Percentiles rank a stretch among this genome's conserved stretches.
These are phyloP conservation scores for Plasmodium adleri DNA, from an alignment of 169 alveolate species.

Conservation along the genomic window DNA sequence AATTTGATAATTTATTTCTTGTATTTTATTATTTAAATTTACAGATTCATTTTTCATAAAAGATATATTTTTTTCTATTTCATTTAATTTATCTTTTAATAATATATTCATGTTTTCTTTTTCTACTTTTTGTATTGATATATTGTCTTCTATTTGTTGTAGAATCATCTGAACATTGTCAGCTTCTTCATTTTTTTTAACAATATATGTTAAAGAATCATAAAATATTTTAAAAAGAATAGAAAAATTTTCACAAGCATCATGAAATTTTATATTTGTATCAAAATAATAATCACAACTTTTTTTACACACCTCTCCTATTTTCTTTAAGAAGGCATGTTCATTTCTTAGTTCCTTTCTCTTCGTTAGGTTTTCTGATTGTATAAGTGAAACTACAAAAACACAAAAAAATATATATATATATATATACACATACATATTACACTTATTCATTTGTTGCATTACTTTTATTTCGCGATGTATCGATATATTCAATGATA, in stretches of 20 bases:
- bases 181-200: slow-evolving; percentile 26
- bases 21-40: slow-evolving; percentile 49
- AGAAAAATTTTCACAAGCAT: slow-evolving; percentile 51
- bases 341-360: slow-evolving; percentile 40
- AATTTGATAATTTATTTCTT: slow-evolving; percentile 70
- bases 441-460: neutral
- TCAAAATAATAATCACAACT: slow-evolving; percentile 66
- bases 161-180: slow-evolving; percentile 15
- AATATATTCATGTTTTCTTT: slow-evolving; percentile 6
- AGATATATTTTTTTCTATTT: slow-evolving; percentile 9
- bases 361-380: slow-evolving; percentile 63
- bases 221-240: slow-evolving; percentile 45
- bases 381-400: slow-evolving; percentile 24
- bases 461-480: slow-evolving; percentile 35
- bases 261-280: slow-evolving; percentile 59
- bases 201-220: slow-evolving; percentile 24
- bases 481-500: slow-evolving; percentile 40
- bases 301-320: slow-evolving; percentile 68
- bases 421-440: neutral
- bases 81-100: slow-evolving; percentile 18
- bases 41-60: slow-evolving; percentile 64
- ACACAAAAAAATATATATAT: neutral
- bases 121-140: slow-evolving; percentile 7
- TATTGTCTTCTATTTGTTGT: slow-evolving; percentile 32
- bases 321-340: slow-evolving; percentile 32